Base-by-base conservation (phyloP, 2,329 filamentous ascomycete genomes). In the Fusarium goolgardi region DNA sequence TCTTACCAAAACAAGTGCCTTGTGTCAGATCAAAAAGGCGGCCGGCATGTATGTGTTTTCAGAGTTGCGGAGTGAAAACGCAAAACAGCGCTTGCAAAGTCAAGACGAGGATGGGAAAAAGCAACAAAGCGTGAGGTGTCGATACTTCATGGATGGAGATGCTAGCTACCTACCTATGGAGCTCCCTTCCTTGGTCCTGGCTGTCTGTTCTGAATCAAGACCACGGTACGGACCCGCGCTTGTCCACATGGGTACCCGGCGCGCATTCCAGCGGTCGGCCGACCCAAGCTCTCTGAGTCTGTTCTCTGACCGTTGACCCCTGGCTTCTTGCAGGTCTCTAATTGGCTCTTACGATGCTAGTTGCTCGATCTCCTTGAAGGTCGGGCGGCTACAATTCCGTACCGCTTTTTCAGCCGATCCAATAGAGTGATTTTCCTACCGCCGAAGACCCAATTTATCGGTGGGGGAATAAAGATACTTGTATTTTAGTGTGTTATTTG, bases 221-320 rank as follows among this genome's bases (percentile, higher is more conserved):
- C 59, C 55, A 70, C 51, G 59, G 55, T 40, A 60, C 45, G 55
- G 34, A 66, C 50, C 57, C 55, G 23, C 61, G 66, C 64, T 55
- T 70, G 46, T 61, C 59, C 49, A 43, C 65, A 63, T 52, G 52
- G 59, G 25, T 59, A 50, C 55, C 58, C 55, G 34, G 53, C 34
- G 50, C 67, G 52, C 71, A 72, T 72, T 73, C 71, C 71, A 73
- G 59, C 53, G 46, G 70, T 70, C 70, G 70, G 71, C 63, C 67
- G 63, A 54, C 60, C 55, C 58, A 56, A 63, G 66, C 60, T 44
- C 61, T 58, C 49, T 51, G 13, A 27, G 61, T 59, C 47, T 50
- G 32, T 29, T 39, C 44, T 59, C 59, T 65, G 46, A 41, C 63
- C 49, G 55, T 57, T 55, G 5, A 50, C 52, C 61, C 61, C 49